Percentiles rank a stretch among this genome's conserved stretches.
Conservation (phyloP, 73 alveolate genomes). For the Paramecium sexaurelia region DNA sequence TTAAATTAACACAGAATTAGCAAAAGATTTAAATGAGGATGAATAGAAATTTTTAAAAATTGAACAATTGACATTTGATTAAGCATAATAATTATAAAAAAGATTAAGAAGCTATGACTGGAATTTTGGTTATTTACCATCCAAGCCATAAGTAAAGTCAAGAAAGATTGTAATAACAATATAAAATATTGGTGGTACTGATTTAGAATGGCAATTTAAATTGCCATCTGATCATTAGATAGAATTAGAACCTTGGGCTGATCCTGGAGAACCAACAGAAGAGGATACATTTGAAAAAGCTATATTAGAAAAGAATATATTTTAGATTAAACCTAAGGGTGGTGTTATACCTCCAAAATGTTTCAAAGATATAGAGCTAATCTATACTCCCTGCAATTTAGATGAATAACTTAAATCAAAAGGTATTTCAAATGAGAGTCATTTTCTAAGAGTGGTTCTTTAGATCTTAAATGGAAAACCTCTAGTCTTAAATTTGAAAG, state of each 20-base stretch:
- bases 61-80: constrained; percentile 65
- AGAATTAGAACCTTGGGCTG: constrained; percentile 99
- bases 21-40: constrained; percentile 86
- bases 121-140: constrained; percentile 91
- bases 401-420: constrained; percentile 38
- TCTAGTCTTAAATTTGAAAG: constrained; percentile 88
- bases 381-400: constrained; percentile 74
- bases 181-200: constrained; percentile 97
- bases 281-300: constrained; percentile 96
- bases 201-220: constrained; percentile 93
- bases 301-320: constrained; percentile 89
- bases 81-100: constrained; percentile 62
- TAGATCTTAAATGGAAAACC: constrained; percentile 98
- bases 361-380: constrained; percentile 80
- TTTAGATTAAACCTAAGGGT: constrained; percentile 93
- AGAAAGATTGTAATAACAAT: constrained; percentile 88
- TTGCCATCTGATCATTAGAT: constrained; percentile 92
- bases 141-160: constrained; percentile 80
- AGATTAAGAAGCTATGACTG: constrained; percentile 80
- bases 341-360: constrained; percentile 90
- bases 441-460: constrained; percentile 87
- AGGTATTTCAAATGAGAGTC: constrained; percentile 70
- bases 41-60: constrained; percentile 85
- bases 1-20: constrained; percentile 90
- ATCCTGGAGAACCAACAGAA: constrained; percentile 97